Evolutionary conservation across 2,329 filamentous ascomycete genomes (phyloP).

Genomic region (Diplodia corticola): DNA sequence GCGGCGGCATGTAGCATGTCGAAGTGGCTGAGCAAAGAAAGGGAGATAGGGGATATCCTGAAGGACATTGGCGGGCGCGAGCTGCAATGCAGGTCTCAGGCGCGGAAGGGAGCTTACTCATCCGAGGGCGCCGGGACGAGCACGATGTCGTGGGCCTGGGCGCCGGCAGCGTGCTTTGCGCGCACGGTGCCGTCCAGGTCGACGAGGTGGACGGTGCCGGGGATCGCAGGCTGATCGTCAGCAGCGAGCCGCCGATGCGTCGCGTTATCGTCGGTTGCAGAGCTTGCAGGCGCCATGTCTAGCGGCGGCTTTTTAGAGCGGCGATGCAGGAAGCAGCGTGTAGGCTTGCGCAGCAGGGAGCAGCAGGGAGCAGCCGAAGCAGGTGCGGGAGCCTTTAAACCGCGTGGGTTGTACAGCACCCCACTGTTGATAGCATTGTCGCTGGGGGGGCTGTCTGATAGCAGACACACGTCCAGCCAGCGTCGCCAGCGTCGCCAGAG

Average conservation of each 20-base stretch:
- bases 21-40: neutral
- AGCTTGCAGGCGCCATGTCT: constrained; percentile 1
- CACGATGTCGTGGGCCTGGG: constrained; percentile 40
- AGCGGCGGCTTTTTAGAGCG: too few relatives aligned
- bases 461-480: neutral
- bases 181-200: constrained; percentile 42
- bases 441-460: neutral
- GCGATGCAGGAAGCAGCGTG: neutral
- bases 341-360: neutral
- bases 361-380: neutral
- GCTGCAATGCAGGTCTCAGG: neutral
- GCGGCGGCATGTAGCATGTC: neutral
- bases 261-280: constrained; percentile 21
- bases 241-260: neutral
- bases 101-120: constrained; percentile 25
- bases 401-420: neutral
- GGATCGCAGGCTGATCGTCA: constrained; percentile 27
- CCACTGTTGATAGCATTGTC: constrained; percentile 13
- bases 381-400: neutral
- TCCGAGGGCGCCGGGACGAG: constrained; percentile 42
- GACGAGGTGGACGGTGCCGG: constrained; percentile 47
- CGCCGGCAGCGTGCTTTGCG: constrained; percentile 38
- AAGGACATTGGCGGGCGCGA: neutral
- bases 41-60: neutral
- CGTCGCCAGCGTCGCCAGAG: neutral